Base-by-base conservation (phyloP, 331 rosid species). In the Quercus lobata region DNA sequence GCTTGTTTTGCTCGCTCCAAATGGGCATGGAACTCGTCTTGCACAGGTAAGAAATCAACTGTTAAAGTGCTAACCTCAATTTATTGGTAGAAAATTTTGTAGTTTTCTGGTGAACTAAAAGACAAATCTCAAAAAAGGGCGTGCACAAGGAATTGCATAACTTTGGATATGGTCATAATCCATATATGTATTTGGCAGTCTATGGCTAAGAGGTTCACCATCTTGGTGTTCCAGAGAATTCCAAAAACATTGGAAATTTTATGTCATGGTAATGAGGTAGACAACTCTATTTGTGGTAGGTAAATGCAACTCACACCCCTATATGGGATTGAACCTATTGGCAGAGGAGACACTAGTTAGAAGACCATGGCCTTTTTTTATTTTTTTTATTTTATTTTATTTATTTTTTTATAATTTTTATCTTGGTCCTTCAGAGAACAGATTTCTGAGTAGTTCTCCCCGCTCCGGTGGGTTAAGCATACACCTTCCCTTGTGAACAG, bases 1-100 rank as follows among this genome's bases (percentile, higher is more conserved):
- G 74, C 98, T 96, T 66, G 89, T 88, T 81, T 79, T 96, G 90
- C 93, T 93, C 52, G 86, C 93, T 79, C 98, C 99, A 24, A 93
- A 91, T 1, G 99, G 99, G 56, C 98, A 96, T 77, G 99, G 99
- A 69, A 90, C 99, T 80, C 99, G 99, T 78, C 99, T 96, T 87
- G 92, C 97, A 21, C 99, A 96, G 97, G 99, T 90, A 60, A 71
- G 74, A 73, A 44, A 37, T 56, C 21, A 24, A 68, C 49, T 44
- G 4, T 15, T 57, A 17, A 18, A 68, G n/a, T 35, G 35, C 35
- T 68, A 34, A 17, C 72, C 52, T 65, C 24, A 32, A 7, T 30
- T 7, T 66, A 21, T 49, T 49, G 54, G 17, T 49, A 14, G 16
- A 49, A 49, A 10, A 10, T 12, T 53, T 62, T 69, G 53, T 46